These are phyloP conservation scores for Trichoderma virens DNA, from an alignment of 495 filamentous ascomycete species.

Conservation along the genomic window DNA sequence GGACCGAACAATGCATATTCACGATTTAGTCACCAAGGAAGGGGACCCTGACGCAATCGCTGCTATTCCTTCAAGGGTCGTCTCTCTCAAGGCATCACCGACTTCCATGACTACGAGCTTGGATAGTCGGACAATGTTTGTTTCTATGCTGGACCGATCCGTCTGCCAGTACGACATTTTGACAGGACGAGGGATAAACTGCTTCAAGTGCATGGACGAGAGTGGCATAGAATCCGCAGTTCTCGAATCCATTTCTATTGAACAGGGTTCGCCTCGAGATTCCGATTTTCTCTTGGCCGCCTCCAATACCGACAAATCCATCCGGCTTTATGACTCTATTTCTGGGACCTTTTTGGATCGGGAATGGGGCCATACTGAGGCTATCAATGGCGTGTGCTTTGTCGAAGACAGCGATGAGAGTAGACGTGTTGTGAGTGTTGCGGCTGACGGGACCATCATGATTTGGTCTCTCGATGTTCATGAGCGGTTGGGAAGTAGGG, in stretches of 20 bases:
- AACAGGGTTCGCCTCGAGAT: constrained; percentile 31
- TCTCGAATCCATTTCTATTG: constrained; percentile 63
- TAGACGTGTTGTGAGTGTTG: constrained; percentile 61
- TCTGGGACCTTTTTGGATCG: constrained; percentile 69
- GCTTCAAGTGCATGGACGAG: constrained; percentile 75
- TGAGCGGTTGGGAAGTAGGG: constrained; percentile 30
- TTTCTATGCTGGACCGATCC: constrained; percentile 78
- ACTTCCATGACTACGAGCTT: constrained; percentile 67
- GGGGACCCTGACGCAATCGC: constrained; percentile 60
- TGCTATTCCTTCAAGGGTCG: constrained; percentile 63
- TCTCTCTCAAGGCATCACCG: constrained; percentile 79
- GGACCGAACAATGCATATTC: constrained; percentile 75
- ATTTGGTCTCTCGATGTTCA: constrained; percentile 60
- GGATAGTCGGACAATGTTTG: constrained; percentile 53
- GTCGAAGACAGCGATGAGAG: constrained; percentile 49
- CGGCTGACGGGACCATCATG: constrained; percentile 80
- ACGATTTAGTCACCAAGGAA: constrained; percentile 68
- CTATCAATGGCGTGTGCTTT: constrained; percentile 74
- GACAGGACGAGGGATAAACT: constrained; percentile 59
- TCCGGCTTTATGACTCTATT: constrained; percentile 76
- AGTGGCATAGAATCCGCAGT: constrained; percentile 74
- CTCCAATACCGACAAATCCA: constrained; percentile 90
- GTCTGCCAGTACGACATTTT: constrained; percentile 67
- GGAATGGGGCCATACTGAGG: constrained; percentile 91
- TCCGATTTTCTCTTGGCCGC: constrained; percentile 62